Base-by-base conservation (phyloP, 2,329 filamentous ascomycete species). In the Aspergillus aculeatus region DNA sequence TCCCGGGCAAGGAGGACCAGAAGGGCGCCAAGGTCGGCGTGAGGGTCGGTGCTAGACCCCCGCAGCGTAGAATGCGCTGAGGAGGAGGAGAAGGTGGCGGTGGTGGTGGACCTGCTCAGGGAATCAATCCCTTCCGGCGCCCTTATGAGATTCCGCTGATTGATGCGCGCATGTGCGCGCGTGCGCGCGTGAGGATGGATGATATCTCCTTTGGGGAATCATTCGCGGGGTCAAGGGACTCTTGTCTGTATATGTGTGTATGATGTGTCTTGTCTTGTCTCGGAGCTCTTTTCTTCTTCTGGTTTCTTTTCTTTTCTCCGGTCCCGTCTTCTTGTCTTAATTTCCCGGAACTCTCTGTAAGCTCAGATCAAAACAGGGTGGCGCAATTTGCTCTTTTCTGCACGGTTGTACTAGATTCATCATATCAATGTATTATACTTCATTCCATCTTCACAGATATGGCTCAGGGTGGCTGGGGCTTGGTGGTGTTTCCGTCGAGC, bases 291-390 rank as follows among this genome's bases (percentile, higher is more conserved):
- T 59, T 66, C 24, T 55, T 62, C 57, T 62, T 61, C 57, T 61
- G 57, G 16, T 23, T 31, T 50, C 54, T 7, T 53, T 48, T 23
- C 50, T 55, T 54, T 54, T 11, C 50, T 54, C 29, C 44, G 51
- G 9, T 59, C 16, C 50, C 64, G 63, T 67, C 66, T 62, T 66
- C 62, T 58, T 68, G 64, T 64, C 62, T 60, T 26, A 54, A 19
- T 54, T 54, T 58, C 53, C 31, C 24, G 14, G 31, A 23, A 53
- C 35, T 54, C 54, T 57, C 47, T 55, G 56, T 50, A 57, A 47
- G 48, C 48, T 60, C 32, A 52, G n/a, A 57, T 29, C 63, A 65
- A 70, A 64, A 71, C 69, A 72, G 71, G 69, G 69, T 68, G 69
- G 72, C 72, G 72, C 68, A 74, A 66, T 63, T 70, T 61, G 50